Evolutionary conservation across 2,329 filamentous ascomycete species (phyloP).

Genomic region (Fusarium ramigenum): DNA sequence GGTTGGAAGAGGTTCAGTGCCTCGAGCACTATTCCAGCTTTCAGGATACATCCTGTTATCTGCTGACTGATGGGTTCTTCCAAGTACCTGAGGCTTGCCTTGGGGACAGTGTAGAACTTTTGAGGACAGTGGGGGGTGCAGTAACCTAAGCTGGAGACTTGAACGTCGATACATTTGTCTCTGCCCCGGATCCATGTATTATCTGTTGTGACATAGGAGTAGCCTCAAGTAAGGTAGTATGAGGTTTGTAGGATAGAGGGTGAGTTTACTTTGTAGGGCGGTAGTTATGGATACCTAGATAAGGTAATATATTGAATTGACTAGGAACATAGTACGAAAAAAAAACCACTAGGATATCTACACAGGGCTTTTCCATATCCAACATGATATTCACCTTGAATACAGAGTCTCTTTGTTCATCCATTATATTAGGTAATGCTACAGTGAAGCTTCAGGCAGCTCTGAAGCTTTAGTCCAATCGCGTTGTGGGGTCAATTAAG

Average conservation of each 20-base stretch:
- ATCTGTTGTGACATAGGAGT: not conserved
- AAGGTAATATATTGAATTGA: not conserved
- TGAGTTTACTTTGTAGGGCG: not conserved
- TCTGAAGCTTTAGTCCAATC: not conserved
- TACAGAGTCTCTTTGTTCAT: not conserved
- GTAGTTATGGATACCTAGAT: not conserved
- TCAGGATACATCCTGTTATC: slow-evolving; percentile 52
- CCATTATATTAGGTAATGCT: not conserved
- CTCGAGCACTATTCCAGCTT: slow-evolving; percentile 53
- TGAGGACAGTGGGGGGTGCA: slow-evolving; percentile 41
- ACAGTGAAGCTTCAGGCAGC: not conserved
- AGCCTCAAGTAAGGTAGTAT: not conserved
- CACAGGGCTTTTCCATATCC: not conserved
- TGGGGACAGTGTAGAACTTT: not conserved
- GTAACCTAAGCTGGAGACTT: slow-evolving; percentile 48
- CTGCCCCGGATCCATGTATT: not conserved
- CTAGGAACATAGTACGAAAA: not conserved
- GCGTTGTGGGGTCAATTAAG: slow-evolving; percentile 46
- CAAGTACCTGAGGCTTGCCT: slow-evolving; percentile 6
- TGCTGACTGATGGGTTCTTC: slow-evolving; percentile 33
- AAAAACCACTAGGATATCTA: rapidly evolving
- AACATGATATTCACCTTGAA: not conserved
- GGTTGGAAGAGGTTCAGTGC: slow-evolving; percentile 41
- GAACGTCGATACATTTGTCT: slow-evolving; percentile 54
- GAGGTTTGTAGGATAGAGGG: not conserved